These are phyloP conservation scores for Hyphodiscus hymeniophilus DNA, from an alignment of 495 filamentous ascomycete species.

Conservation along the genomic window DNA sequence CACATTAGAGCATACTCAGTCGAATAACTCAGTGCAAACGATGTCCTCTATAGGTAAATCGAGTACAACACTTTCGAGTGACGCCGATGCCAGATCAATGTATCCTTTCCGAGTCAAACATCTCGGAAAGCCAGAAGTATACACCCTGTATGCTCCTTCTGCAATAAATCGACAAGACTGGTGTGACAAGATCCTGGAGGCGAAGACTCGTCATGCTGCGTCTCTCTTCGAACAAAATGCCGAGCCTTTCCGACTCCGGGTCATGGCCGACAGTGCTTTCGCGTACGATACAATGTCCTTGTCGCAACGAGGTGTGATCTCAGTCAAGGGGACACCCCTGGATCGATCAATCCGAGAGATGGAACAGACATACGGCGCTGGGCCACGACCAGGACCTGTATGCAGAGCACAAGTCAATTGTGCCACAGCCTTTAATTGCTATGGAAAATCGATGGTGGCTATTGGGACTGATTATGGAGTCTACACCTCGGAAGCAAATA, in stretches of 20 bases:
- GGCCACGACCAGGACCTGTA: constrained; percentile 60
- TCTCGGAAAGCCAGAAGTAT: constrained; percentile 74
- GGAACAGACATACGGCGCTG: constrained; percentile 62
- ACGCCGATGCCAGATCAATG: constrained; percentile 67
- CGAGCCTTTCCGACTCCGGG: constrained; percentile 86
- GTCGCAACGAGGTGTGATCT: constrained; percentile 16
- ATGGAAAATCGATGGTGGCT: constrained; percentile 81
- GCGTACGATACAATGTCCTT: constrained; percentile 58
- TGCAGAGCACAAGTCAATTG: constrained; percentile 85
- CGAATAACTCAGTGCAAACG: constrained; percentile 34
- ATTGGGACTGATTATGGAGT: constrained; percentile 95
- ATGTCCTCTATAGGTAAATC: constrained; percentile 39
- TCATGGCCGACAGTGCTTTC: constrained; percentile 90
- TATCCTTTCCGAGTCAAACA: constrained; percentile 97
- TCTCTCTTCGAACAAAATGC: constrained; percentile 87
- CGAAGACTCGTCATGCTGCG: constrained; percentile 86
- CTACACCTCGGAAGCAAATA: constrained; percentile 73
- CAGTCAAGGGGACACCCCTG: constrained; percentile 81
- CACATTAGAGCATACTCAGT: constrained; percentile 56
- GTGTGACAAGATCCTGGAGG: constrained; percentile 88
- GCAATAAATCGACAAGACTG: constrained; percentile 72
- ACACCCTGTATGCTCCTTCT: constrained; percentile 77
- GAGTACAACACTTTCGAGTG: constrained; percentile 32
- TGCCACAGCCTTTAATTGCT: constrained; percentile 77
- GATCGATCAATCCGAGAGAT: constrained; percentile 86